A percentile compares a stretch with the other conserved stretches of the same genome.
These are phyloP conservation scores for Fallopia convolvulus DNA, from an alignment of 148 eudicot species.

Conservation along the genomic window DNA sequence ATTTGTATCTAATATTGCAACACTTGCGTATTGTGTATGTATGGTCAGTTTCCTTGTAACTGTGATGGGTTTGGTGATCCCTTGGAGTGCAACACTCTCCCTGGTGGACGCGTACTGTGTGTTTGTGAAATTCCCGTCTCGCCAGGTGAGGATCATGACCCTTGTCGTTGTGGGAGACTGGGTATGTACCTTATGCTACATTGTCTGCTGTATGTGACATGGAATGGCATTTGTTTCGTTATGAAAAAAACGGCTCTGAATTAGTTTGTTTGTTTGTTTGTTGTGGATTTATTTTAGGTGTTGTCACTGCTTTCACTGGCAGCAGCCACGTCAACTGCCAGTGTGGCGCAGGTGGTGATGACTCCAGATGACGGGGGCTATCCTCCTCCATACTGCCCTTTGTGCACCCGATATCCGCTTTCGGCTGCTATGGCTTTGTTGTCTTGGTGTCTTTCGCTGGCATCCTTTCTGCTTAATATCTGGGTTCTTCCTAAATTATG, in stretches of 20 bases:
- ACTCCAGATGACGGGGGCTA: constrained; percentile 19
- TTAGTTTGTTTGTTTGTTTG: background rate
- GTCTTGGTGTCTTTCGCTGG: constrained; percentile 67
- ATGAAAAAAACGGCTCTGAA: background rate
- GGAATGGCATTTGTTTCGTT: too few relatives aligned
- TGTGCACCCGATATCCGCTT: constrained; percentile 59
- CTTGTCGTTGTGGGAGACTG: constrained; percentile 71
- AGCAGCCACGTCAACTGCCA: constrained; percentile 80
- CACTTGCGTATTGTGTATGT: background rate
- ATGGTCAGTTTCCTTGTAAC: constrained; percentile 81
- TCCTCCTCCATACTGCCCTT: constrained; percentile 26
- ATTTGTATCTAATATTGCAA: too few relatives aligned
- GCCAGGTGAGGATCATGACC: constrained; percentile 50
- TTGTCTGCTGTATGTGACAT: background rate
- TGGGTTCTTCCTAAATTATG: constrained; percentile 61
- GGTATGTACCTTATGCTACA: constrained; percentile 28
- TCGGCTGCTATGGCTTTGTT: constrained; percentile 85
- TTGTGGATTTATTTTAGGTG: constrained; percentile 30
- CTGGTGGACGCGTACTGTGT: constrained; percentile 66
- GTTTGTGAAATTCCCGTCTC: constrained; percentile 51
- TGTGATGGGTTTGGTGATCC: constrained; percentile 77
- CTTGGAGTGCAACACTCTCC: constrained; percentile 89
- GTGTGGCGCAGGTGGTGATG: constrained; percentile 56
- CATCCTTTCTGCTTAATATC: constrained; percentile 75
- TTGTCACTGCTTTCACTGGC: constrained; percentile 74